A percentile compares a stretch with the other conserved stretches of the same genome.
These are phyloP conservation scores for Pichia inconspicua DNA, from an alignment of 1,139 yeast species.

Conservation along the genomic window DNA sequence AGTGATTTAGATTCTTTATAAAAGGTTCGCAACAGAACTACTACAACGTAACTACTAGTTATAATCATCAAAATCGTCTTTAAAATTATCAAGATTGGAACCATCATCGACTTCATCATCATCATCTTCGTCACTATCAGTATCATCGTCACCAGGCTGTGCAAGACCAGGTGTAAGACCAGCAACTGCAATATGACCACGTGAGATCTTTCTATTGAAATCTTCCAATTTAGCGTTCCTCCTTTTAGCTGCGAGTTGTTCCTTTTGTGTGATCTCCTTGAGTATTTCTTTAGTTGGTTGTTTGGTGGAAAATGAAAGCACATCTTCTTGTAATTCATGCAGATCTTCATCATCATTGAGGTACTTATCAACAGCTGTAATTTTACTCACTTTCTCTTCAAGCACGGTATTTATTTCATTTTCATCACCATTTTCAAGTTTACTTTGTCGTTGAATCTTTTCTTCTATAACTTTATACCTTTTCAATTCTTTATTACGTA, in stretches of 20 bases:
- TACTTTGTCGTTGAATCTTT: constrained; percentile 42
- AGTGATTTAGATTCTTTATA: not conserved
- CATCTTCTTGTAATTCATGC: constrained; percentile 17
- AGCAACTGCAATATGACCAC: constrained; percentile 43
- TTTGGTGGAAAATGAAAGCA: constrained; percentile 7
- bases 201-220: constrained; percentile 38
- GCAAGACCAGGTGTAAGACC: constrained; percentile 91
- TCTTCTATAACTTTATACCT: constrained; percentile 32
- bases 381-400: constrained; percentile 39
- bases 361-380: constrained; percentile 36
- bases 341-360: constrained; percentile 37
- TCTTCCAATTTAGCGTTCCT: constrained; percentile 26
- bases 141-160: constrained; percentile 58
- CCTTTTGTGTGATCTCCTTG: constrained; percentile 5
- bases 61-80: constrained; percentile 25
- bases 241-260: constrained; percentile 11
- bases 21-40: not conserved
- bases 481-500: constrained; percentile 31
- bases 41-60: constrained; percentile 8
- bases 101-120: constrained; percentile 6
- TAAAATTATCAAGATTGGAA: constrained; percentile 9
- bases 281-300: constrained; percentile 7
- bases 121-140: constrained; percentile 13
- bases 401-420: constrained; percentile 39
- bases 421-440: constrained; percentile 36